These are phyloP conservation scores for Russula foetens DNA, from an alignment of 768 basidiomycete genomes.

Conservation along the genomic window DNA sequence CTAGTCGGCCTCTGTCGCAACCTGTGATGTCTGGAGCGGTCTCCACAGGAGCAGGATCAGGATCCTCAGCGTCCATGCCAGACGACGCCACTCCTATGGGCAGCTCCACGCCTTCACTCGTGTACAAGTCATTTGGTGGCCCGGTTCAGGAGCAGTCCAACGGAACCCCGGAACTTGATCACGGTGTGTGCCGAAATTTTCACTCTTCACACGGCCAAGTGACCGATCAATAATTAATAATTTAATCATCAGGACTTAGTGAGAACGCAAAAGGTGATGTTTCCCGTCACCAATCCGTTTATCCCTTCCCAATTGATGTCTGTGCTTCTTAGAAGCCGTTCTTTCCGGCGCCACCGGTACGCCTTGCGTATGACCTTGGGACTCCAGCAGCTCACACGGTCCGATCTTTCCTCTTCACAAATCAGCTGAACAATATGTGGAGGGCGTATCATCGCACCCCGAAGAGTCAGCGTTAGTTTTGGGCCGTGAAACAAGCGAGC, in stretches of 20 bases:
- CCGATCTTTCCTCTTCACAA: background rate
- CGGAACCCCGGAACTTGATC: background rate
- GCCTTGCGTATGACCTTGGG: background rate
- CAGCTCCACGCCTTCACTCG: background rate
- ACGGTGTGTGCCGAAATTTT: conserved; percentile 3
- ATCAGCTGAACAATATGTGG: background rate
- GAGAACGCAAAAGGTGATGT: conserved; percentile 5
- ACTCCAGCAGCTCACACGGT: background rate
- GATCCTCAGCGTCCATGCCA: background rate
- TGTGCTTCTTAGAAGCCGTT: background rate
- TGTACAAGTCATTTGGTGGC: conserved; percentile 1
- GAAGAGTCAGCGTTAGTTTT: background rate
- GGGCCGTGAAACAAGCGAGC: background rate
- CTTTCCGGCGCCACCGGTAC: conserved; percentile 9
- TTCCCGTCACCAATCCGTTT: background rate
- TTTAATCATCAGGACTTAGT: background rate
- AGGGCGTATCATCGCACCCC: background rate
- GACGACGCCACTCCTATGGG: background rate
- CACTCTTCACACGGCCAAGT: background rate
- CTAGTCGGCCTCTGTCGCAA: conserved; percentile 34
- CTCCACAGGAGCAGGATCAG: background rate
- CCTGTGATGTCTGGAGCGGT: conserved; percentile 5
- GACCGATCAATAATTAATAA: background rate
- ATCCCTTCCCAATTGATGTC: background rate
- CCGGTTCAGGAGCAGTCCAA: background rate